These are phyloP conservation scores for Diaporthe longicolla DNA, from an alignment of 2,329 filamentous ascomycete species.

Conservation along the genomic window DNA sequence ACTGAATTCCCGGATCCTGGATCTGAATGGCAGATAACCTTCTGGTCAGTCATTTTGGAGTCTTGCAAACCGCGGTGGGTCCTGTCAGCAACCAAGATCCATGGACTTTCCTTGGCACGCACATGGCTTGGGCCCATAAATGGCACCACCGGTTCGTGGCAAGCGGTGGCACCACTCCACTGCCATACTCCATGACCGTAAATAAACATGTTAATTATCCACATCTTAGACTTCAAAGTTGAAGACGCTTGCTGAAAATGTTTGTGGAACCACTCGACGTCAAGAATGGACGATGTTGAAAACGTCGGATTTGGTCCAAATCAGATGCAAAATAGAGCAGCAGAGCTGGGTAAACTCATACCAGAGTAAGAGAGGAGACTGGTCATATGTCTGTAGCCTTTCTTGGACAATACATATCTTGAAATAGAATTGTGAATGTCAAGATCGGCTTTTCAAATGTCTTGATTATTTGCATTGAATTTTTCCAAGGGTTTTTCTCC, in stretches of 20 bases:
- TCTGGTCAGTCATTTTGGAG: background rate
- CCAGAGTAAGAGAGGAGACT: too few species aligned
- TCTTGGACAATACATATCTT: too few species aligned
- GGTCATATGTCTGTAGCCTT: too few species aligned
- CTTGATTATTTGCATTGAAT: too few species aligned
- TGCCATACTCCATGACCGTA: background rate
- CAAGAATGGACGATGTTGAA: background rate
- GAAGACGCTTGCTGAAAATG: background rate
- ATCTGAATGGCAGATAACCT: background rate
- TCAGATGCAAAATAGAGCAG: too few species aligned
- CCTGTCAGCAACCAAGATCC: background rate
- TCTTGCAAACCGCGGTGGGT: background rate
- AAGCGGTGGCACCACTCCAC: background rate
- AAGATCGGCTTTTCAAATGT: too few species aligned
- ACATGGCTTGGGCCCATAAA: slow-evolving; percentile 9
- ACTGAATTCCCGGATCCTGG: background rate
- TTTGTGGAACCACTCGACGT: background rate
- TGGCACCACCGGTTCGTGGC: slow-evolving; percentile 11
- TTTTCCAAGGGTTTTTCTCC: too few species aligned
- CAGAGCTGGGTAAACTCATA: too few species aligned
- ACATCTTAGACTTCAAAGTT: too few species aligned
- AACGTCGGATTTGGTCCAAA: background rate
- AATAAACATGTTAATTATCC: background rate
- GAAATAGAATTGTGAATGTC: too few species aligned
- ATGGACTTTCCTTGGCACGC: background rate